Base-by-base conservation (phyloP, 2,329 filamentous ascomycete species). In the Cladosporium sp. region DNA sequence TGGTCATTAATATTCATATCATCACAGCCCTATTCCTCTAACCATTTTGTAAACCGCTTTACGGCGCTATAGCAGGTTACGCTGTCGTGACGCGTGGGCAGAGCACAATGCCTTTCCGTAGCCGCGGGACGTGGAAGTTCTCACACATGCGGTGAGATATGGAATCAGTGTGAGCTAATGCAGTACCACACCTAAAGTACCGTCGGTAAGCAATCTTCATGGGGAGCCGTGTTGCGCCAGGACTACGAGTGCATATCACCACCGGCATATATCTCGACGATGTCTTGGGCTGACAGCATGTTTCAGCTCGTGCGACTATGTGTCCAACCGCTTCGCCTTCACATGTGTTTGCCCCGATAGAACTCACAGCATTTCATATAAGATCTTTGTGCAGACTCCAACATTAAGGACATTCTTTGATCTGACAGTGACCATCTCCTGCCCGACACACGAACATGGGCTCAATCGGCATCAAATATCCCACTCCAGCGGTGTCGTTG, bases 401-500 rank as follows among this genome's bases (percentile, higher is more conserved):
- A 21, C 16, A 55, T 1, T 11, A 4, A 52, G 28, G 5, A 4
- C 5, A 5, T 11, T 3, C 11, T 2, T 33, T n/a, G 18, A 31
- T 5, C 16, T 31, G n/a, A 21, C 26, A 53, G 26, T 10, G 14
- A 18, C 55, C 40, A 11, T 26, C 26, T 18, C 16, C 33, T 40
- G 2, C 16, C 2, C n/a, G 6, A 40, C 10, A 40, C 37, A 46
- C 16, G 2, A 31, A 21, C 16, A 63, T 63, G 61, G 61, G 61
- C 61, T 63, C 61, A 8, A 26, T 63, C 10, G 35, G 26, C 18
- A n/a, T 18, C 18, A 46, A 28, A 8, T 63, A 56, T 29, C 61
- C 61, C 7, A 56, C 61, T 16, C 23, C 50, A 29, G 33, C 57
- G n/a, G 59, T 67, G 7, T 53, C 63, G 1, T 21, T 68, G 14